Conservation (phyloP, 148 eudicot species). For the Camellia sinensis region DNA sequence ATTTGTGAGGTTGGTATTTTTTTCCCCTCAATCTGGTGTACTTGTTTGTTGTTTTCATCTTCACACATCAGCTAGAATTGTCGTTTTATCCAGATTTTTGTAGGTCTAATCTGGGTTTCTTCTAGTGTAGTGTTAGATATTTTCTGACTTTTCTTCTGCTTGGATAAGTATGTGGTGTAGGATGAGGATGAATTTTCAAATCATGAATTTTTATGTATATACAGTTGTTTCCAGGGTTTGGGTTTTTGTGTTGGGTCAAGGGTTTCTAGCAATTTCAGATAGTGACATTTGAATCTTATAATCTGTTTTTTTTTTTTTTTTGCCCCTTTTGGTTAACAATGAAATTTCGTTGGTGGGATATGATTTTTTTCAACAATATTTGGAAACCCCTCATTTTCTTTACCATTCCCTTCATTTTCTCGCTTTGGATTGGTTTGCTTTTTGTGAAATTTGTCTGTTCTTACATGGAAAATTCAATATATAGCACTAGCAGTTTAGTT, state of each 20-base stretch:
- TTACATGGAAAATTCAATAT: not conserved
- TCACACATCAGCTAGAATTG: not conserved
- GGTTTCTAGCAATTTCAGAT: constrained; percentile 33
- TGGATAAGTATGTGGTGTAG: constrained; percentile 48
- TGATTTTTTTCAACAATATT: not conserved
- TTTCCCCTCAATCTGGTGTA: not conserved
- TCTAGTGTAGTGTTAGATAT: constrained; percentile 23
- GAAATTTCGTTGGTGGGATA: not conserved
- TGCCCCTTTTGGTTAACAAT: not conserved
- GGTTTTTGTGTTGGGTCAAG: constrained; percentile 25
- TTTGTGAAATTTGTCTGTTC: not conserved
- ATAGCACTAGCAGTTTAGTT: not conserved
- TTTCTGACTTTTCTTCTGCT: constrained; percentile 18
- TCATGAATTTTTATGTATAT: constrained; percentile 25
- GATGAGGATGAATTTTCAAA: constrained; percentile 26
- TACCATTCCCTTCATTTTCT: not conserved
- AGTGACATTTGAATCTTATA: constrained; percentile 9
- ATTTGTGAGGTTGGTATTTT: not conserved
- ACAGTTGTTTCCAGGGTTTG: constrained; percentile 22
- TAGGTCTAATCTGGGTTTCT: not conserved
- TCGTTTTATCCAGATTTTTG: constrained; percentile 6
- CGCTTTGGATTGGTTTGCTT: not conserved
- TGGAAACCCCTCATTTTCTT: constrained; percentile 1
- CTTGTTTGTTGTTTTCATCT: not conserved
- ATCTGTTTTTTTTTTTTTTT: not conserved